Evolutionary conservation across 2,329 filamentous ascomycete species (phyloP), one percentile per base, ranked within the genome.

Genomic region (Penicillium janthinellum): DNA sequence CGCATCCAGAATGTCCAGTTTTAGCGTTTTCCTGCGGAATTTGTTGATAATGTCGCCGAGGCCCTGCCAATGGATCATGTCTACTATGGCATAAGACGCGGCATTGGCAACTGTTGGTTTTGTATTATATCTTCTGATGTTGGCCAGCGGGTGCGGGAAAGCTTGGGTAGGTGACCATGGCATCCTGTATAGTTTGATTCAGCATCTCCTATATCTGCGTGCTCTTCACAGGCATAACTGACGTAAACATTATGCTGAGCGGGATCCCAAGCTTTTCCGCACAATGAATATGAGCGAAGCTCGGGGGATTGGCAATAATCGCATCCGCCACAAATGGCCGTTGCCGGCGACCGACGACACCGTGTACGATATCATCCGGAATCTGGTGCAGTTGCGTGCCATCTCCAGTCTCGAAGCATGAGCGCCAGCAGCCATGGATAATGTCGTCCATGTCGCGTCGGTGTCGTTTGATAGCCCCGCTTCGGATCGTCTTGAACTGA

Each of bases 371-470:
- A 20, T 44, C 41, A 41, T 41, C 38, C 7, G 17, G 5, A 5
- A 41, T 41, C 14, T 41, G 38, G 17, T 41, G 38, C 14, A 41
- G 11, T 15, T 41, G 38, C 22, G 22, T 48, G 12, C 49, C 35
- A 15, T 91, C 81, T 3, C 88, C 89, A 6, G 87, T 82, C 75
- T 93, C 88, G 64, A 91, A 87, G 71, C 90, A 95, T 6, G 58
- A 58, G 67, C 88, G 81, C 91, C 91, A 95, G 68, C 89, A 92
- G 0, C 90, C 90, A 42, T 88, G 79, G 12, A 95, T 79, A 62
- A 95, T 93, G 61, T 91, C 84, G 59, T 88, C 86, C 62, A 96
- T 92, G 15, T 89, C 90, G 63, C 84, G 87, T 34, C 91, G 84
- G 91, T 83, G 74, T 88, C 89, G 44, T 85, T 88, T 52, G 96